Base-by-base conservation (phyloP, 257 asterid species). In the Nicotiana obtusifolia region DNA sequence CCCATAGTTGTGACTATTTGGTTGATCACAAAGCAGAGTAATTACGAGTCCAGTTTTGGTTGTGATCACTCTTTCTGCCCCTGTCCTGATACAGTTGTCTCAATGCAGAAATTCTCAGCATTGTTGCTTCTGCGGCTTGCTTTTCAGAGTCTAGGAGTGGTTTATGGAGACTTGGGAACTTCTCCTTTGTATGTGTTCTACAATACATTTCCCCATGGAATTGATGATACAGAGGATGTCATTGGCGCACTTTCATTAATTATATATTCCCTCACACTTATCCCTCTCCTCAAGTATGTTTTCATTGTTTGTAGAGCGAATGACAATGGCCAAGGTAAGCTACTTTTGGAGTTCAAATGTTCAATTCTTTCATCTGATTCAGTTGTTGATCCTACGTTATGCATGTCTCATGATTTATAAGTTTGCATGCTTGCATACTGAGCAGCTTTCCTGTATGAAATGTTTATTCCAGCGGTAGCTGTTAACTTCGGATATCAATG, bases 261-360 rank as follows among this genome's bases (percentile, higher is more conserved):
- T 79, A 94, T 97, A 81, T 97, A 97, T 86, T 97, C 99, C 47
- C 94, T 97, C 33, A 93, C 99, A 3, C 91, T 97, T n/a, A 91
- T 94, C 84, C 98, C 99, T 41, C 97, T 97, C 85, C 97, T 97
- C 84, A 97, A 97, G 88, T 97, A 97, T 67, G 98, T 97, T 47
- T 94, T 97, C 87, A 92, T 97, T 35, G 99, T 97, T n/a, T 97
- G 99, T 85, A 84, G 93, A 92, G 99, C 99, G 24, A 95, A 91
- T 35, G 98, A 95, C 92, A 95, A 89, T 79, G 98, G 98, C 76
- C 99, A 95, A 91, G 99, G 99, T 94, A 87, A 84, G 86, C 80
- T 80, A 47, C 64, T 77, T 57, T 24, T 28, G 19, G 61, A 37
- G 59, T 66, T 57, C 35, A 57, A 15, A 30, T 78, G 59, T 52